Percentiles rank a stretch among this genome's conserved stretches.
These are phyloP conservation scores for Euphrasia confusa DNA, from an alignment of 257 asterid species.

Conservation along the genomic window DNA sequence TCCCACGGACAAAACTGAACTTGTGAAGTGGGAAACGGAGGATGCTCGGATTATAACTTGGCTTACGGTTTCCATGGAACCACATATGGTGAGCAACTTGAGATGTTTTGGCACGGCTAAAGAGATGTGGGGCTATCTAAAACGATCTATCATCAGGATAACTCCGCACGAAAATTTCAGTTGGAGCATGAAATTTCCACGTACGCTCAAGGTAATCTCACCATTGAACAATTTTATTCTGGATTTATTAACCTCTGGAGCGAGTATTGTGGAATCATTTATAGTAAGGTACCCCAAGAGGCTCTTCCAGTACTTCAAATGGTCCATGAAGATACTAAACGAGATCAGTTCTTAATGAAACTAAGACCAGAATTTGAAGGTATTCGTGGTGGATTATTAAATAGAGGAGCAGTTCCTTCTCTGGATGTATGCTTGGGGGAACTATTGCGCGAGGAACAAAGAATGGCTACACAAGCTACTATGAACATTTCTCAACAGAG, in stretches of 20 bases:
- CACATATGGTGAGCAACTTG: no score
- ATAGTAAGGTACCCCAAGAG: background rate
- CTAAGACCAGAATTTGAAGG: constrained; percentile 1
- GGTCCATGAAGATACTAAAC: background rate
- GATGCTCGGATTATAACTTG: no score
- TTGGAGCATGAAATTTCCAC: no score
- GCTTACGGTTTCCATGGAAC: no score
- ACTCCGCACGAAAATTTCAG: no score
- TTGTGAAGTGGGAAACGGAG: no score
- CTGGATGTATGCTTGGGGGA: background rate
- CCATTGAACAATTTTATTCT: background rate
- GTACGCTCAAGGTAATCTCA: background rate
- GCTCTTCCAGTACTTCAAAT: background rate
- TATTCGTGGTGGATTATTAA: background rate
- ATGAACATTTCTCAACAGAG: background rate
- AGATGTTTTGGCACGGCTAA: no score
- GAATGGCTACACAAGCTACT: background rate
- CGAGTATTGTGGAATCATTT: background rate
- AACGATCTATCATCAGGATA: no score
- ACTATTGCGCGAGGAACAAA: background rate
- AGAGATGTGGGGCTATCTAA: no score
- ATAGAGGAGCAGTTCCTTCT: background rate
- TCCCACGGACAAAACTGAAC: no score
- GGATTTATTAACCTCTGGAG: background rate
- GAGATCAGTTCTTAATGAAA: constrained; percentile 8